These are phyloP conservation scores for Lecanicillium sp. DNA, from an alignment of 2,329 filamentous ascomycete genomes.

Conservation along the genomic window DNA sequence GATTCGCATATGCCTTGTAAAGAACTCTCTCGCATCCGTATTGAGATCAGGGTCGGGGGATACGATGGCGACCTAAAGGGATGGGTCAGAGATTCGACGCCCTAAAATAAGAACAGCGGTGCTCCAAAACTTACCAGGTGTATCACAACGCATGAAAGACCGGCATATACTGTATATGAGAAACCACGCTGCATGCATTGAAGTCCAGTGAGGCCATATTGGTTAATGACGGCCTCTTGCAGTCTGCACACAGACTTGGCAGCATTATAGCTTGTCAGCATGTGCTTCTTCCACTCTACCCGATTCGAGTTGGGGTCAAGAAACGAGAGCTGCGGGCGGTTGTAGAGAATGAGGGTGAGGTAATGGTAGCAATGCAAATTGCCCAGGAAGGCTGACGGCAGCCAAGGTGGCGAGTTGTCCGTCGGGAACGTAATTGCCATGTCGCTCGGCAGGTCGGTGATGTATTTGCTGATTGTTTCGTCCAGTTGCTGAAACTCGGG, in stretches of 20 bases:
- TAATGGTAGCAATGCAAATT: slow-evolving; percentile 89
- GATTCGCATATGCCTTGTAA: slow-evolving; percentile 88
- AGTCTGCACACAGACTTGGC: slow-evolving; percentile 80
- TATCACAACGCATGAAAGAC: slow-evolving; percentile 85
- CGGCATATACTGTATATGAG: slow-evolving; percentile 90
- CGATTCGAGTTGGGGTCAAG: slow-evolving; percentile 64
- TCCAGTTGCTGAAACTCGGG: slow-evolving; percentile 76
- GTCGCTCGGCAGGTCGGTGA: slow-evolving; percentile 69
- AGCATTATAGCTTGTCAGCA: slow-evolving; percentile 76
- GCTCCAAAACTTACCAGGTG: slow-evolving; percentile 67
- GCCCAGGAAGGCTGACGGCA: slow-evolving; percentile 79
- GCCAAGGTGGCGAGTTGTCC: slow-evolving; percentile 74
- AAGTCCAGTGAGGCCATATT: slow-evolving; percentile 71
- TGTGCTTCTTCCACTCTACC: slow-evolving; percentile 78
- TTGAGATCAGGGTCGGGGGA: slow-evolving; percentile 88
- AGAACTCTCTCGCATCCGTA: slow-evolving; percentile 77
- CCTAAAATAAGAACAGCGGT: too few relatives aligned
- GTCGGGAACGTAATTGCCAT: slow-evolving; percentile 69
- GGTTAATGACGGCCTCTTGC: slow-evolving; percentile 73
- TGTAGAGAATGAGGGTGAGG: slow-evolving; percentile 75
- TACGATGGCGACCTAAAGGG: slow-evolving; percentile 71
- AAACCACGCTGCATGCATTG: slow-evolving; percentile 91
- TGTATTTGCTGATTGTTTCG: slow-evolving; percentile 67
- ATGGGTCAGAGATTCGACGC: too few relatives aligned
- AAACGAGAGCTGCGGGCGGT: slow-evolving; percentile 76